Conservation (phyloP, 345 rosid genomes). For the Trapa bicornis region DNA sequence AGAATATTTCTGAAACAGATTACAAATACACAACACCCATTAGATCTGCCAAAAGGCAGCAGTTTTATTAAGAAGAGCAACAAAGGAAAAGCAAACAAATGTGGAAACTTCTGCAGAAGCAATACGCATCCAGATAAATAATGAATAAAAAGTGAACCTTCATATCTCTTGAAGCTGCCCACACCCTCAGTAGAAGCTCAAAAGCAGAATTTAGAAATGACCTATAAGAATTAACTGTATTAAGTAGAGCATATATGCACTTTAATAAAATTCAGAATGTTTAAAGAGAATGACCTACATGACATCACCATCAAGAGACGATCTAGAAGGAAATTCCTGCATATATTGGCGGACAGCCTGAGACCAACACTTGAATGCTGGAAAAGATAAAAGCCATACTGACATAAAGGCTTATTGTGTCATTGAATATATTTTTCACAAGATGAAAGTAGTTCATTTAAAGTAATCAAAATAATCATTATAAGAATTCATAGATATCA, state of each 20-base stretch:
- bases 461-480: neutral
- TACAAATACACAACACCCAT: neutral
- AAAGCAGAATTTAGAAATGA: conserved; percentile 85
- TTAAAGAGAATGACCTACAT: conserved; percentile 41
- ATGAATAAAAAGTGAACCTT: conserved; percentile 36
- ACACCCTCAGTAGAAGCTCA: conserved; percentile 84
- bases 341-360: conserved; percentile 73
- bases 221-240: conserved; percentile 32
- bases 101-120: neutral
- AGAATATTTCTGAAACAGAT: neutral
- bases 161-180: conserved; percentile 84
- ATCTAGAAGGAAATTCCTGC: too few species aligned
- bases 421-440: conserved; percentile 8
- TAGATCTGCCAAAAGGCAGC: neutral
- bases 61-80: neutral
- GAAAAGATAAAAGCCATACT: conserved; percentile 16
- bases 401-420: conserved; percentile 4
- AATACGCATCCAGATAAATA: neutral
- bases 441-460: neutral
- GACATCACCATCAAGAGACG: conserved; percentile 55
- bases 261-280: neutral
- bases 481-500: neutral
- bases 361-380: conserved; percentile 97
- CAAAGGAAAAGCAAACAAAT: too few species aligned
- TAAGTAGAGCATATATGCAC: neutral